These are phyloP conservation scores for Agaricus blazei DNA, from an alignment of 768 basidiomycete species.

Conservation along the genomic window DNA sequence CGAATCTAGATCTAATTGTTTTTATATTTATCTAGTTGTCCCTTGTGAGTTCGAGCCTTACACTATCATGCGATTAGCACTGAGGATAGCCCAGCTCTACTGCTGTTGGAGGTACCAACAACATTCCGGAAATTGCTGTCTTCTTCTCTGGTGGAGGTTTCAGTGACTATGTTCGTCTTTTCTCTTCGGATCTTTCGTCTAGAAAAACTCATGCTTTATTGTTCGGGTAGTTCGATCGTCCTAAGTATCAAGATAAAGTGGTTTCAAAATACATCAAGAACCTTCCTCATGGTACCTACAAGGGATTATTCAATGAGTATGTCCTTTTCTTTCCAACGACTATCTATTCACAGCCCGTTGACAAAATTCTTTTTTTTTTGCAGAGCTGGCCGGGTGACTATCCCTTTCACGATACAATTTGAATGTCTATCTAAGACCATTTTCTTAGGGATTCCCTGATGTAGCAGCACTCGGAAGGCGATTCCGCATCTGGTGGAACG, in stretches of 20 bases:
- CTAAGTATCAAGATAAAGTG: constrained; percentile 44
- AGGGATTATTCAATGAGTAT: constrained; percentile 58
- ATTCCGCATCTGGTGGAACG: constrained; percentile 45
- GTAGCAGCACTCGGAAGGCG: constrained; percentile 53
- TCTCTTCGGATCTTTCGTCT: not conserved
- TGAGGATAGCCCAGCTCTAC: constrained; percentile 50
- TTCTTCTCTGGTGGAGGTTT: constrained; percentile 73
- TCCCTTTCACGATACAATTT: not conserved
- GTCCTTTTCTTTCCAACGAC: constrained; percentile 15
- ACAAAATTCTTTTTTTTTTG: not conserved
- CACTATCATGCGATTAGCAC: not conserved
- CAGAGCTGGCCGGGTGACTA: constrained; percentile 48
- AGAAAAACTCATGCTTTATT: not conserved
- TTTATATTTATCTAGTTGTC: constrained; percentile 28
- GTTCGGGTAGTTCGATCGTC: constrained; percentile 42
- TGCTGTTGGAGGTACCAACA: constrained; percentile 59
- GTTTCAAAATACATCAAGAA: constrained; percentile 39
- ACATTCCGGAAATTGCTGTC: constrained; percentile 55
- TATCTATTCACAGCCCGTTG: not conserved
- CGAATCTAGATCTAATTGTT: not conserved
- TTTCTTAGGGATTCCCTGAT: constrained; percentile 56
- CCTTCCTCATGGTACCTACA: constrained; percentile 43
- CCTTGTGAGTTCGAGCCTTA: constrained; percentile 33
- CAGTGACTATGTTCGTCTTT: constrained; percentile 51
- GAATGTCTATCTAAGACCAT: not conserved